Percentiles rank a stretch among this genome's conserved stretches.
Conservation (phyloP, 345 rosid genomes). For the Arabidopsis arenosa region DNA sequence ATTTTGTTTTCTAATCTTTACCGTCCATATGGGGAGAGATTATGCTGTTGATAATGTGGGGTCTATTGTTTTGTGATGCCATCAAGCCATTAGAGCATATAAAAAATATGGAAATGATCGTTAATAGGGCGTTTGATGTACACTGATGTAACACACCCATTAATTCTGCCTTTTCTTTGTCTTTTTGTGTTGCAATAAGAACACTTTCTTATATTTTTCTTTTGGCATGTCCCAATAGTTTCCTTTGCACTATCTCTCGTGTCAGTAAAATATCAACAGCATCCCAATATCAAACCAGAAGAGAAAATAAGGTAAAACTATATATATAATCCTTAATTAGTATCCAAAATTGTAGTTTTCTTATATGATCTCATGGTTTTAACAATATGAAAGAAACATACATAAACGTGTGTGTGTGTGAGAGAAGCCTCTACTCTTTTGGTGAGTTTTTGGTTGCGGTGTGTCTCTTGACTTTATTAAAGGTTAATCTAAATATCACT, state of each 20-base stretch:
- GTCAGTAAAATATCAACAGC: slow-evolving; percentile 20
- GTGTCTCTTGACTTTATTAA: slow-evolving; percentile 55
- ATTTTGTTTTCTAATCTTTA: slow-evolving; percentile 40
- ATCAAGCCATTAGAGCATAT: slow-evolving; percentile 59
- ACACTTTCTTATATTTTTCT: slow-evolving; percentile 43
- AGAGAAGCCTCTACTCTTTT: slow-evolving; percentile 46
- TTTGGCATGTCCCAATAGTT: slow-evolving; percentile 29
- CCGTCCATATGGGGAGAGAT: slow-evolving; percentile 62
- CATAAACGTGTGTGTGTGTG: slow-evolving; percentile 22
- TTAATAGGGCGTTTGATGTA: slow-evolving; percentile 24
- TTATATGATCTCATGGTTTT: background rate
- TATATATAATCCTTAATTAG: too few species aligned
- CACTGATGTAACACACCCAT: slow-evolving; percentile 45
- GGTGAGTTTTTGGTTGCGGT: slow-evolving; percentile 46
- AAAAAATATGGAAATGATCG: slow-evolving; percentile 16
- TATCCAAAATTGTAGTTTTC: background rate
- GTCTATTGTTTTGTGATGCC: slow-evolving; percentile 55
- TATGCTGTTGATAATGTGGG: slow-evolving; percentile 52
- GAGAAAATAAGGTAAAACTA: slow-evolving; percentile 5
- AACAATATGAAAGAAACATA: slow-evolving; percentile 41
- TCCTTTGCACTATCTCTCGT: slow-evolving; percentile 17
- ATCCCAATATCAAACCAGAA: slow-evolving; percentile 17
- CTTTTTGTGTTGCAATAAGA: slow-evolving; percentile 34
- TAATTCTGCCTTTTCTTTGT: slow-evolving; percentile 42
- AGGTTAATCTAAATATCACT: slow-evolving; percentile 45